A percentile compares a stretch with the other conserved stretches of the same genome.
phyloP scores from a whole-genome alignment of 129 eudicot genomes.

The Rutidosis leptorrhynchoides region DNA sequence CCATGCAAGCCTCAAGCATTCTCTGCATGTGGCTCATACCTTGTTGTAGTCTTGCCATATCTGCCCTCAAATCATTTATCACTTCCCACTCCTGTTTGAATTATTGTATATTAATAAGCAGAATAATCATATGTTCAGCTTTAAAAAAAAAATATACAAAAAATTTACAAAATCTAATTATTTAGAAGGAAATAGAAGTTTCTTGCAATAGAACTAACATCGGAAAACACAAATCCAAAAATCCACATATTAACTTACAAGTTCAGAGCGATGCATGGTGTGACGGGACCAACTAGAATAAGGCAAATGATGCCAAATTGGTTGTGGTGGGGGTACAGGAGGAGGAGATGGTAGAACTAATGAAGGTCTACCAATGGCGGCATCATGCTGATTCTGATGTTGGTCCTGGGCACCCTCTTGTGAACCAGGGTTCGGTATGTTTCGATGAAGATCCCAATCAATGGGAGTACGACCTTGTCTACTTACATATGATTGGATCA shows the following conservation, averaged over 20 bases:
- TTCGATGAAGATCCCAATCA: conserved; percentile 93
- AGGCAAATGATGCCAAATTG: conserved; percentile 95
- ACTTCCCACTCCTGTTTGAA: conserved; percentile 90
- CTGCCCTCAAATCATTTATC: conserved; percentile 87
- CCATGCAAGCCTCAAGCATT: conserved; percentile 99
- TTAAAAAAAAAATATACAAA: neutral
- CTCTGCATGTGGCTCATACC: conserved; percentile 99
- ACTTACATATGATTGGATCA: conserved; percentile 89
- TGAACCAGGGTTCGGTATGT: conserved; percentile 66
- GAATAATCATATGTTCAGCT: neutral
- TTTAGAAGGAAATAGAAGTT: neutral
- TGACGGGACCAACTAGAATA: conserved; percentile 92
- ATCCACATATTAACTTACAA: conserved; percentile 44
- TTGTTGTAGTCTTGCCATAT: conserved; percentile 95
- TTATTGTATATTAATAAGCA: conserved; percentile 2
- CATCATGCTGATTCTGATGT: conserved; percentile 47
- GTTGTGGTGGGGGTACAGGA: conserved; percentile 97
- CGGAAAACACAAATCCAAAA: neutral
- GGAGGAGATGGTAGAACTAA: conserved; percentile 78
- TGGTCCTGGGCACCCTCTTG: conserved; percentile 56
- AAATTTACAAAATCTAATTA: neutral
- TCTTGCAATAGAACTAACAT: neutral
- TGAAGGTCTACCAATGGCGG: conserved; percentile 56
- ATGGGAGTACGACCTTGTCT: conserved; percentile 88
- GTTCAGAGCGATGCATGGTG: conserved; percentile 89